Percentiles rank a stretch among this genome's conserved stretches.
Evolutionary conservation across 495 filamentous ascomycete species (phyloP).

Genomic region (Endocarpon pusillum): DNA sequence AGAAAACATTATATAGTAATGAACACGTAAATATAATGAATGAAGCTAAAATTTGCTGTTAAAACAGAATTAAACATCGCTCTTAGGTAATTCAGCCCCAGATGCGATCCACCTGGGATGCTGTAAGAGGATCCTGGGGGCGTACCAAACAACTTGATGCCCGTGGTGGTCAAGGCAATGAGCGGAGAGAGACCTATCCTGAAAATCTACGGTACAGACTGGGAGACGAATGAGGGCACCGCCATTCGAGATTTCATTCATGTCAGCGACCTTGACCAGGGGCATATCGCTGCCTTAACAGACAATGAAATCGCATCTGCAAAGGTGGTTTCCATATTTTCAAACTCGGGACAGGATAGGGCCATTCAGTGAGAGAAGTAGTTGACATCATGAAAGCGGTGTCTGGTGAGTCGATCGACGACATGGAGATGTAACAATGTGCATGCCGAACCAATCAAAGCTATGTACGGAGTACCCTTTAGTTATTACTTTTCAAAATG

Average conservation of each 20-base stretch:
- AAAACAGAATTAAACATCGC: too few species aligned
- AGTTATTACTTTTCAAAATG: too few species aligned
- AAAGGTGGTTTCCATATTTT: conserved; percentile 31
- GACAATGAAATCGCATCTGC: too few species aligned
- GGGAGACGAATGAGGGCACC: conserved; percentile 45
- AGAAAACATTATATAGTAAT: too few species aligned
- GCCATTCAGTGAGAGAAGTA: conserved; percentile 34
- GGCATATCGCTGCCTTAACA: conserved; percentile 45
- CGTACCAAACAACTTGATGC: conserved; percentile 44
- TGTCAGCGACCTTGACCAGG: conserved; percentile 47
- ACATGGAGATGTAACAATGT: conserved; percentile 67
- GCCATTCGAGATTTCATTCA: conserved; percentile 42
- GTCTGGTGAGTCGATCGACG: conserved; percentile 49
- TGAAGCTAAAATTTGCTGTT: too few species aligned
- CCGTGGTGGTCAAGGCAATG: conserved; percentile 42
- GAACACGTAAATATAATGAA: too few species aligned
- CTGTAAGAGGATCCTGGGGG: conserved; percentile 49
- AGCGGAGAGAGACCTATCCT: conserved; percentile 34
- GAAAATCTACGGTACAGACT: conserved; percentile 45
- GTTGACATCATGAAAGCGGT: conserved; percentile 29
- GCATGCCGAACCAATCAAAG: too few species aligned
- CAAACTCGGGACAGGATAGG: conserved; percentile 35
- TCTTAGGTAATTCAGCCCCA: conserved; percentile 52
- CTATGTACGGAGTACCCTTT: too few species aligned
- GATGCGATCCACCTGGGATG: conserved; percentile 44